Conservation (phyloP, 495 filamentous ascomycete species). For the Clohesyomyces aquaticus region DNA sequence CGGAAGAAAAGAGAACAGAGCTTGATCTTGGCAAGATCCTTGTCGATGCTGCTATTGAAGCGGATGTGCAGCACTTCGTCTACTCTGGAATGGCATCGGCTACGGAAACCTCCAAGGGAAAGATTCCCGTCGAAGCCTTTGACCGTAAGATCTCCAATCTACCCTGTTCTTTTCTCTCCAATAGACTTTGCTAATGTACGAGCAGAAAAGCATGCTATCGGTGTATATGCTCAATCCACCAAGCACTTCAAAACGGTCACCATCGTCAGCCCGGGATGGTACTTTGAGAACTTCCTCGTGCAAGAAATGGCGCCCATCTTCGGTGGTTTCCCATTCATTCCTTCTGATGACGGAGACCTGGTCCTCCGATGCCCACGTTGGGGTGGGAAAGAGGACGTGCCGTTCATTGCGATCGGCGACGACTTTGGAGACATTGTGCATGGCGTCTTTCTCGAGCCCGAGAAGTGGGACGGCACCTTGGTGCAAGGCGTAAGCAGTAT, state of each 20-base stretch:
- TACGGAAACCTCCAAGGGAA: constrained; percentile 39
- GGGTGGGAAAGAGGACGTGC: constrained; percentile 45
- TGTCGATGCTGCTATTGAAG: constrained; percentile 40
- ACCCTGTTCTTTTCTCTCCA: not conserved
- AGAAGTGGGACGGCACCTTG: constrained; percentile 22
- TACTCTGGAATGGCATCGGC: constrained; percentile 30
- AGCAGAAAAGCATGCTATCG: constrained; percentile 42
- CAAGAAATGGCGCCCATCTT: constrained; percentile 39
- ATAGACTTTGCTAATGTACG: not conserved
- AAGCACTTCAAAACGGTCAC: constrained; percentile 38
- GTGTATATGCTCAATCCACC: constrained; percentile 36
- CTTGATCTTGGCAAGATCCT: constrained; percentile 44
- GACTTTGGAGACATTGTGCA: constrained; percentile 49
- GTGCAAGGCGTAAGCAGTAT: constrained; percentile 33
- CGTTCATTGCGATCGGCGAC: constrained; percentile 42
- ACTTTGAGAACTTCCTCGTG: constrained; percentile 42
- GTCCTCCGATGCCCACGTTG: constrained; percentile 37
- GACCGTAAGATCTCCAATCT: constrained; percentile 33
- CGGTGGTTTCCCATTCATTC: constrained; percentile 44
- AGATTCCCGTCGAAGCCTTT: constrained; percentile 38
- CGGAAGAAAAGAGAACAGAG: constrained; percentile 36
- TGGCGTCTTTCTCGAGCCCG: constrained; percentile 45
- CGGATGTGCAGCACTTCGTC: constrained; percentile 43
- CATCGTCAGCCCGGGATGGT: constrained; percentile 40
- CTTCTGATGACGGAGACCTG: constrained; percentile 36